A percentile compares a stretch with the other conserved stretches of the same genome.
Evolutionary conservation across 192 early-diverging fungal genomes (phyloP).

Genomic region (Phlyctochytrium planicorne): DNA sequence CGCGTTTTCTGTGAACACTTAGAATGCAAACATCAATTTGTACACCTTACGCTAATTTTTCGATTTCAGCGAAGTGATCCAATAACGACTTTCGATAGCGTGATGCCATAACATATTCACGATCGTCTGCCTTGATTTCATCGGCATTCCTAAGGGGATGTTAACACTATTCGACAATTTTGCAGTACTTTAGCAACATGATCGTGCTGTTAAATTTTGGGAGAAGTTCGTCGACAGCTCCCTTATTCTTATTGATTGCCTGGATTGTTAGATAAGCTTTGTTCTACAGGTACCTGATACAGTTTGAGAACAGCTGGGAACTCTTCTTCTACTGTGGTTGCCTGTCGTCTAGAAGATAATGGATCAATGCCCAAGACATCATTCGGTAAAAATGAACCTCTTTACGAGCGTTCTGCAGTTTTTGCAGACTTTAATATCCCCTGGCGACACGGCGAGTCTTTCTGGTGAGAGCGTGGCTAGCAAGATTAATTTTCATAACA

Average conservation of each 20-base stretch:
- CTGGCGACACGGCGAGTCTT: not conserved
- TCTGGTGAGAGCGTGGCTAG: not conserved
- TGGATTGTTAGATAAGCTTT: constrained; percentile 16
- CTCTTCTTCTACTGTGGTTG: not conserved
- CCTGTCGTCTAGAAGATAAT: not conserved
- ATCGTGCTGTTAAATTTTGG: constrained; percentile 48
- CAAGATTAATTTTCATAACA: not conserved
- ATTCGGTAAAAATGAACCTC: not conserved
- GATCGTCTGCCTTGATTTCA: constrained; percentile 34
- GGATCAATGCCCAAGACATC: not conserved
- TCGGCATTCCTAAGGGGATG: constrained; percentile 23
- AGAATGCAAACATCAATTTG: constrained; percentile 1
- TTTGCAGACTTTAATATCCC: not conserved
- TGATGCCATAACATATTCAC: constrained; percentile 41
- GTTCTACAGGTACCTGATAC: constrained; percentile 20
- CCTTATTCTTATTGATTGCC: constrained; percentile 26
- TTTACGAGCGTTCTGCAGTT: not conserved
- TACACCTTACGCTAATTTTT: constrained; percentile 45
- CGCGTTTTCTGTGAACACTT: constrained; percentile 36
- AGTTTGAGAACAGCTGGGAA: constrained; percentile 11
- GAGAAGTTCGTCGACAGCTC: constrained; percentile 33
- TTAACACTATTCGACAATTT: not conserved
- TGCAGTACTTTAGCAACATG: constrained; percentile 30
- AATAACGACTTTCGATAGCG: constrained; percentile 42
- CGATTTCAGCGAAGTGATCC: constrained; percentile 50